Conservation (phyloP, 192 early-diverging fungal species). For the Dimargaris cristalligena region DNA sequence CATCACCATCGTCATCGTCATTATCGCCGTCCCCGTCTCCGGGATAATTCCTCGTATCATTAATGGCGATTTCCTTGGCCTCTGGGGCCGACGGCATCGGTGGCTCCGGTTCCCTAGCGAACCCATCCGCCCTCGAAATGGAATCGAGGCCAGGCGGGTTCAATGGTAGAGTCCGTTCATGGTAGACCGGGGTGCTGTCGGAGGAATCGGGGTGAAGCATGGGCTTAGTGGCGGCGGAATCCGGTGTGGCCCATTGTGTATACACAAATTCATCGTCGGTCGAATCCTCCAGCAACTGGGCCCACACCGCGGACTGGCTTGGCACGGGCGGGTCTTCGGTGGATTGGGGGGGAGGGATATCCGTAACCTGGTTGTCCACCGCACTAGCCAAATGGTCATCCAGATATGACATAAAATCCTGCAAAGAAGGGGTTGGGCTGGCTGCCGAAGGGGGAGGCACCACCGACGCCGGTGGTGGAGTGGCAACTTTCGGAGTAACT, state of each 20-base stretch:
- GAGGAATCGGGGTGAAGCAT: no score
- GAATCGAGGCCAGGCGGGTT: no score
- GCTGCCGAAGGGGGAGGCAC: not conserved
- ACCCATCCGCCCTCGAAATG: no score
- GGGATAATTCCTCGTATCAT: not conserved
- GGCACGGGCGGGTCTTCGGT: not conserved
- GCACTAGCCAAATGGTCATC: not conserved
- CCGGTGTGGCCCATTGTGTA: not conserved
- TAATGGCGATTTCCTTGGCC: not conserved
- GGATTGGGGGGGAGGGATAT: no score
- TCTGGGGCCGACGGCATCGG: not conserved
- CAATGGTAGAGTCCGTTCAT: no score
- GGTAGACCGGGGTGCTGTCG: no score
- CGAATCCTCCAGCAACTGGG: not conserved
- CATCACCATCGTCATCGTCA: not conserved
- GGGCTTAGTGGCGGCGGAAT: no score
- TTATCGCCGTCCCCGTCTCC: not conserved
- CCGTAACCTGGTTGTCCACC: not conserved
- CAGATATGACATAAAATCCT: not conserved
- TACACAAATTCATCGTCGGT: not conserved
- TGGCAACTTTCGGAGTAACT: not conserved
- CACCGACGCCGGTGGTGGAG: not conserved
- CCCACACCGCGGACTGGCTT: not conserved
- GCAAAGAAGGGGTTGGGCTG: not conserved
- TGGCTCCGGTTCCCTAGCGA: no score